A percentile compares a stretch with the other conserved stretches of the same genome.
Conservation (phyloP, 257 asterid species). For the Nicotiana attenuata region DNA sequence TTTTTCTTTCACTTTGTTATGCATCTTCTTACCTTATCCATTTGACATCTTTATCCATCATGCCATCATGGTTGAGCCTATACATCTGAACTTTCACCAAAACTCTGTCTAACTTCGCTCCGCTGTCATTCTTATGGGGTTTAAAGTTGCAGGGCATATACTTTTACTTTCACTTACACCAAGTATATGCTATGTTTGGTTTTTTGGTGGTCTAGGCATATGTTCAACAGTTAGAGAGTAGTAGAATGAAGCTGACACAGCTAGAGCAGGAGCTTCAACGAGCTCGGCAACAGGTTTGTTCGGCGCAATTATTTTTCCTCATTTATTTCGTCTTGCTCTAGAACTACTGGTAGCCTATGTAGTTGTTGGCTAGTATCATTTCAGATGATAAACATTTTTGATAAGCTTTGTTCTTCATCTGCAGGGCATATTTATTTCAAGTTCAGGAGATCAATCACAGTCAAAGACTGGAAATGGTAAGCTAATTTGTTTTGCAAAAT, state of each 20-base stretch:
- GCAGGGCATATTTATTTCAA: conserved; percentile 90
- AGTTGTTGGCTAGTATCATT: background rate
- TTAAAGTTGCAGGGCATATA: no score
- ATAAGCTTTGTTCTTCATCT: conserved; percentile 23
- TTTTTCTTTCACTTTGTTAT: background rate
- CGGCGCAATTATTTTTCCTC: background rate
- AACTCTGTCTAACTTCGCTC: no score
- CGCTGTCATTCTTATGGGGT: no score
- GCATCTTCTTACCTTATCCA: background rate
- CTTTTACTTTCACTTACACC: no score
- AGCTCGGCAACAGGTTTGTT: conserved; percentile 90
- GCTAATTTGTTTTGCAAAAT: background rate
- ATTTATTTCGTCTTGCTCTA: no score
- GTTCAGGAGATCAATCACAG: conserved; percentile 96
- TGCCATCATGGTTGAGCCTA: background rate
- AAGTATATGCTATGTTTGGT: no score
- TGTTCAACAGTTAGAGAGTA: conserved; percentile 95
- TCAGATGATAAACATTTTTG: background rate
- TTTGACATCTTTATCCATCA: background rate
- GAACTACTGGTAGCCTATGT: background rate
- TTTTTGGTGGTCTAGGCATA: conserved; percentile 59
- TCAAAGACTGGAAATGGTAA: conserved; percentile 87
- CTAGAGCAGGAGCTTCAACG: conserved; percentile 99
- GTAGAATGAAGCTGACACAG: conserved; percentile 97
- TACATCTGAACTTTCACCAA: background rate